Percentiles rank a stretch among this genome's conserved stretches.
Evolutionary conservation across 140 eudicot genomes (phyloP).

Genomic region (Cichorium intybus): DNA sequence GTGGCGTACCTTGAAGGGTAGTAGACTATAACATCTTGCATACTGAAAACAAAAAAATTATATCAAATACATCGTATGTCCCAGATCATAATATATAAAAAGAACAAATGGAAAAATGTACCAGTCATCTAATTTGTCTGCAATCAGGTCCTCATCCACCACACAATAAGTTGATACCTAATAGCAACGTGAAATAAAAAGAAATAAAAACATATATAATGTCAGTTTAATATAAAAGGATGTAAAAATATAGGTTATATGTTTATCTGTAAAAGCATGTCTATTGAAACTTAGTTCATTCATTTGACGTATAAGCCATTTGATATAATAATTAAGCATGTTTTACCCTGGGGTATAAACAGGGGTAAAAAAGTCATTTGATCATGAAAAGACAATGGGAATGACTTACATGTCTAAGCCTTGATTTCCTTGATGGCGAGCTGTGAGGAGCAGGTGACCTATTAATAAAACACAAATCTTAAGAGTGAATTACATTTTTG

Average conservation of each 20-base stretch:
- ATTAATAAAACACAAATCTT: not conserved
- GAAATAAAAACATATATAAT: not conserved
- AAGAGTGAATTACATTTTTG: not conserved
- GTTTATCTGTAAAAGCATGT: too few species aligned
- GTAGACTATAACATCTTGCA: constrained; percentile 46
- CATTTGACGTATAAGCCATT: not conserved
- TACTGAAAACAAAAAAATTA: constrained; percentile 41
- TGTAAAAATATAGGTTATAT: too few species aligned
- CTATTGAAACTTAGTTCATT: too few species aligned
- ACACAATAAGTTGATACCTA: constrained; percentile 22
- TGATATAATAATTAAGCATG: too few species aligned
- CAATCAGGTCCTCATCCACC: constrained; percentile 66
- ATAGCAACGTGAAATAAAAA: not conserved
- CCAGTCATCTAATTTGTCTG: constrained; percentile 40
- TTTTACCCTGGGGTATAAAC: constrained; percentile 13
- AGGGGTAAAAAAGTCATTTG: not conserved
- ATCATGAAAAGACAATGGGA: constrained; percentile 3
- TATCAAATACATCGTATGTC: constrained; percentile 5
- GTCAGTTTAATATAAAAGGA: not conserved
- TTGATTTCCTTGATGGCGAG: constrained; percentile 32
- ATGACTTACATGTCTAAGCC: constrained; percentile 52
- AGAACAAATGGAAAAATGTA: constrained; percentile 16
- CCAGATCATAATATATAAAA: constrained; percentile 6
- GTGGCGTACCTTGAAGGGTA: constrained; percentile 77
- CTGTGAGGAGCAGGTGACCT: not conserved